These are phyloP conservation scores for Encephalitozoon intestinalis DNA, from an alignment of 371 early-diverging fungal genomes.

Conservation along the genomic window DNA sequence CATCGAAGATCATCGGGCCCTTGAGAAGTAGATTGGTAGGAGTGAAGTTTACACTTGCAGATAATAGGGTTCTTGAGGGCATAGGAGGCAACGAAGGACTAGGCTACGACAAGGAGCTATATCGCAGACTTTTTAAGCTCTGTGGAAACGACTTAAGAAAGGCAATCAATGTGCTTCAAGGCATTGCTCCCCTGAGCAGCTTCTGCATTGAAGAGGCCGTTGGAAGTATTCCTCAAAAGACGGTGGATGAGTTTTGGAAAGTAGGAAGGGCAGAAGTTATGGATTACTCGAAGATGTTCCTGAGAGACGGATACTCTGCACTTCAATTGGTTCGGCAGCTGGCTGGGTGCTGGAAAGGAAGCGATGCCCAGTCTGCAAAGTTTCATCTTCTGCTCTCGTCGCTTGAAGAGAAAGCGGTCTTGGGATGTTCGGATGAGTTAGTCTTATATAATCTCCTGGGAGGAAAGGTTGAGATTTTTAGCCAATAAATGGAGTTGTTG, in stretches of 20 bases:
- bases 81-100: constrained; percentile 51
- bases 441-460: constrained; percentile 41
- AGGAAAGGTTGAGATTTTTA: constrained; percentile 26
- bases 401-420: constrained; percentile 30
- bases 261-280: constrained; percentile 17
- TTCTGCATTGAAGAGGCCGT: constrained; percentile 47
- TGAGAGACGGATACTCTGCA: constrained; percentile 49
- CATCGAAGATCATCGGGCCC: constrained; percentile 61
- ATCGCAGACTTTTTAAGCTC: constrained; percentile 35
- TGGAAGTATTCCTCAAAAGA: constrained; percentile 44
- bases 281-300: constrained; percentile 30
- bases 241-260: constrained; percentile 35
- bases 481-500: not conserved
- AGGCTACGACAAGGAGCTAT: constrained; percentile 6
- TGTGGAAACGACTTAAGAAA: constrained; percentile 56
- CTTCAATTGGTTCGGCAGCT: constrained; percentile 49
- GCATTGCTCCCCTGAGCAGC: constrained; percentile 28
- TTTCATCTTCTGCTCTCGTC: constrained; percentile 15
- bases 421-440: constrained; percentile 49
- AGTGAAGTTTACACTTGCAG: constrained; percentile 39
- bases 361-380: constrained; percentile 11
- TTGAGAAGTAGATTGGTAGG: constrained; percentile 57
- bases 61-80: constrained; percentile 17
- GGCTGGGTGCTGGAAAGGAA: constrained; percentile 5
- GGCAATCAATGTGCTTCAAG: constrained; percentile 57